Percentiles rank a stretch among this genome's conserved stretches.
Evolutionary conservation across 441 rosid species (phyloP).

Genomic region (Gossypium gossypioides): DNA sequence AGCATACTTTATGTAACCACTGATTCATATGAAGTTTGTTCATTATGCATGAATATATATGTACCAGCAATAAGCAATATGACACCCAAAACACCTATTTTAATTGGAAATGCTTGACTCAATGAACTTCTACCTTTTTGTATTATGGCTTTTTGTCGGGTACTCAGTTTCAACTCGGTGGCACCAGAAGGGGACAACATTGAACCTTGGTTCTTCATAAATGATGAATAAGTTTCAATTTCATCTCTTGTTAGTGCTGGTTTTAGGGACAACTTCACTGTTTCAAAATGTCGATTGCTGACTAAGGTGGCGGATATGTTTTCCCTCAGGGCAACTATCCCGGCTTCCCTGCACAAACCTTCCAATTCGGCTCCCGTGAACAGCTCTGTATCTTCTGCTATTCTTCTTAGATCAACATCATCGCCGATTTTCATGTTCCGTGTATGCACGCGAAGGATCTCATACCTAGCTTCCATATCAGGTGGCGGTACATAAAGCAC

Average conservation of each 20-base stretch:
- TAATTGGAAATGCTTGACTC: slow-evolving; percentile 20
- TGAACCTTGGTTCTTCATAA: slow-evolving; percentile 26
- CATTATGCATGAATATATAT: slow-evolving; percentile 21
- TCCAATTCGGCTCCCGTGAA: slow-evolving; percentile 85
- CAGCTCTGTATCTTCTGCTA: slow-evolving; percentile 68
- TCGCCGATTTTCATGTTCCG: slow-evolving; percentile 56
- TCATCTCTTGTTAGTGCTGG: slow-evolving; percentile 66
- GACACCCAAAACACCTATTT: slow-evolving; percentile 28
- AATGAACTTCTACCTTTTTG: slow-evolving; percentile 13
- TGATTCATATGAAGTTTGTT: slow-evolving; percentile 11
- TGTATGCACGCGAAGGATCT: slow-evolving; percentile 74
- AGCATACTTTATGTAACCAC: slow-evolving; percentile 21
- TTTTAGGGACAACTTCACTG: slow-evolving; percentile 49
- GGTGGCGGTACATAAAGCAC: slow-evolving; percentile 80
- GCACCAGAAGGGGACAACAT: neutral
- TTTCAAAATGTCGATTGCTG: slow-evolving; percentile 51
- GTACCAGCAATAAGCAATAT: slow-evolving; percentile 29
- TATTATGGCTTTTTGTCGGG: neutral
- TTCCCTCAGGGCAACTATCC: slow-evolving; percentile 78
- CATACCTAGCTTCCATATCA: slow-evolving; percentile 65
- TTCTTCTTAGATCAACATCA: slow-evolving; percentile 57
- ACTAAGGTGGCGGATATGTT: slow-evolving; percentile 54
- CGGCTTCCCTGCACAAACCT: slow-evolving; percentile 77
- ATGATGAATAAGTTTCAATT: slow-evolving; percentile 52
- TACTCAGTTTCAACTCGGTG: slow-evolving; percentile 7